Conservation (phyloP, 192 early-diverging fungal genomes). For the Coemansia aciculifera region DNA sequence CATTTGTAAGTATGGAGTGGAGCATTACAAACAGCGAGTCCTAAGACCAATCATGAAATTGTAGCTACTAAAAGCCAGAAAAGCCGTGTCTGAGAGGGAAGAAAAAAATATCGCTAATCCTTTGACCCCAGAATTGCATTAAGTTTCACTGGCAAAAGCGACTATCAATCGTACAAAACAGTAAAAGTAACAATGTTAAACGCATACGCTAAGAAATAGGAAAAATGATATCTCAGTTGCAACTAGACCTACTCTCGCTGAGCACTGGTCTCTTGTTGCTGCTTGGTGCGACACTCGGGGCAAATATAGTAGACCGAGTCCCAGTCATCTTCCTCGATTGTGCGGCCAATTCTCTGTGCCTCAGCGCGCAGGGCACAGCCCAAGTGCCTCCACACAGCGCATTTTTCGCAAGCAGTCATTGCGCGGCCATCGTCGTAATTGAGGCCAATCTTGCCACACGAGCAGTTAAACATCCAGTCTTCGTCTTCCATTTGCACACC, state of each 20-base stretch:
- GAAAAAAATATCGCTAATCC: too few species aligned
- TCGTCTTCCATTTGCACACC: conserved; percentile 11
- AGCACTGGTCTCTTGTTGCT: not conserved
- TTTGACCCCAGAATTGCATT: too few species aligned
- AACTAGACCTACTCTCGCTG: not conserved
- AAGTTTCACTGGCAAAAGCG: too few species aligned
- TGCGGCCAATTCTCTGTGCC: conserved; percentile 18
- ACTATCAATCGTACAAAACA: too few species aligned
- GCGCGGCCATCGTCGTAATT: conserved; percentile 47
- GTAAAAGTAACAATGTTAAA: not conserved
- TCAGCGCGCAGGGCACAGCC: conserved; percentile 39
- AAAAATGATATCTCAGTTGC: not conserved
- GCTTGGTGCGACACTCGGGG: conserved; percentile 15
- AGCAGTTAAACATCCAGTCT: conserved; percentile 42
- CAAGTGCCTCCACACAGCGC: conserved; percentile 33
- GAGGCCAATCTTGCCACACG: conserved; percentile 28
- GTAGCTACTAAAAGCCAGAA: too few species aligned
- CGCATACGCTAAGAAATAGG: not conserved
- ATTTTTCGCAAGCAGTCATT: conserved; percentile 43
- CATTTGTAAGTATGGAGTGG: too few species aligned
- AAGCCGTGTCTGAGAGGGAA: too few species aligned
- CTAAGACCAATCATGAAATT: too few species aligned
- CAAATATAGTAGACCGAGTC: conserved; percentile 29
- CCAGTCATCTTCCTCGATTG: conserved; percentile 40
- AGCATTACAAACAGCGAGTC: too few species aligned